Percentiles rank a stretch among this genome's conserved stretches.
Conservation (phyloP, 2,329 filamentous ascomycete species). For the Fusarium chuoi region DNA sequence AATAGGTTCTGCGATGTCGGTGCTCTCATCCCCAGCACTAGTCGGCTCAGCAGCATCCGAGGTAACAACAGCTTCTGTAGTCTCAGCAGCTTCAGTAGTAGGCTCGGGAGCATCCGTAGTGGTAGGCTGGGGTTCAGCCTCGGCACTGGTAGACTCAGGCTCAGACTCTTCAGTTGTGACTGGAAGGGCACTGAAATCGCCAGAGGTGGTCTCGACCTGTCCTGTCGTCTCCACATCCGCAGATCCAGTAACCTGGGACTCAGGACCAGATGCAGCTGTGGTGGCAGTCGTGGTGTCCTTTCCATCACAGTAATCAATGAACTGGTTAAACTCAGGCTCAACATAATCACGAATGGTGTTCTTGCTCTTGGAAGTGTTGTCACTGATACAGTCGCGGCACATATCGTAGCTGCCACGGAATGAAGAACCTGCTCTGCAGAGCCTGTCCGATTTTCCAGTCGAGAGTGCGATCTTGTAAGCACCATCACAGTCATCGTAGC, state of each 20-base stretch:
- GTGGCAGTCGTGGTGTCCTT: slow-evolving; percentile 30
- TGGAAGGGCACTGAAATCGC: slow-evolving; percentile 36
- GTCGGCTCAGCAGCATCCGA: not conserved
- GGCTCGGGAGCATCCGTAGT: slow-evolving; percentile 10
- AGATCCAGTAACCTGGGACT: slow-evolving; percentile 40
- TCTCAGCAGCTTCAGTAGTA: slow-evolving; percentile 5
- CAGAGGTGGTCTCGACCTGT: slow-evolving; percentile 40
- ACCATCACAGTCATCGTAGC: slow-evolving; percentile 64
- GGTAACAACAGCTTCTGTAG: not conserved
- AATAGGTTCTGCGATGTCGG: not conserved
- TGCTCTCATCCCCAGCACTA: not conserved
- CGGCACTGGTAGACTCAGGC: not conserved
- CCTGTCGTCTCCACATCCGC: slow-evolving; percentile 39
- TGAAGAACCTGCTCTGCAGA: slow-evolving; percentile 57
- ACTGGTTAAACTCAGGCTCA: slow-evolving; percentile 55
- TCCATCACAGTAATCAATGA: slow-evolving; percentile 56
- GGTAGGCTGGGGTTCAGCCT: slow-evolving; percentile 9
- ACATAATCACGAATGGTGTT: slow-evolving; percentile 50
- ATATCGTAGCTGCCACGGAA: slow-evolving; percentile 52
- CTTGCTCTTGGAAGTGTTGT: slow-evolving; percentile 41
- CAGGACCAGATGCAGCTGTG: slow-evolving; percentile 18
- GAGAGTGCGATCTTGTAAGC: slow-evolving; percentile 57
- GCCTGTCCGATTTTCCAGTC: slow-evolving; percentile 57
- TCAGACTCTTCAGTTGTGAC: slow-evolving; percentile 10
- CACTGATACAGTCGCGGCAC: slow-evolving; percentile 58